These are phyloP conservation scores for Angophora floribunda DNA, from an alignment of 345 rosid species.

Conservation along the genomic window DNA sequence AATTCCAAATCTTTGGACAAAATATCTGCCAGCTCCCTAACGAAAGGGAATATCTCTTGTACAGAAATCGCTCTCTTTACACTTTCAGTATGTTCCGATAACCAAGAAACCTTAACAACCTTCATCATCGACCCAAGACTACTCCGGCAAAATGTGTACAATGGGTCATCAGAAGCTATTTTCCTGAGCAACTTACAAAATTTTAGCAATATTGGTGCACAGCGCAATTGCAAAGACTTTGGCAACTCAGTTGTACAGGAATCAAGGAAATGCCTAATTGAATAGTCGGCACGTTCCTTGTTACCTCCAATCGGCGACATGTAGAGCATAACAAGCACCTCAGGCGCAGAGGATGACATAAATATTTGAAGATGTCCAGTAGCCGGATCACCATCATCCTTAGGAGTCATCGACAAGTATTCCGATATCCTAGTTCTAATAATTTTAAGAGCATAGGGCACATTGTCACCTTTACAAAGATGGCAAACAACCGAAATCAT, in stretches of 20 bases:
- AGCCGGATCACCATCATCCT: constrained; percentile 15
- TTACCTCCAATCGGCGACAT: constrained; percentile 33
- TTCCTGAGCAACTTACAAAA: constrained; percentile 75
- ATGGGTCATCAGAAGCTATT: constrained; percentile 26
- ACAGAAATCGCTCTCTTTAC: constrained; percentile 15
- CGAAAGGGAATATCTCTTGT: constrained; percentile 63
- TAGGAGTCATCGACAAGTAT: constrained; percentile 35
- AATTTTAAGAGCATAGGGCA: constrained; percentile 9
- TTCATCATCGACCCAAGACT: constrained; percentile 59
- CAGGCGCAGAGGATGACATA: constrained; percentile 54
- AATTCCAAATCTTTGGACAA: constrained; percentile 32
- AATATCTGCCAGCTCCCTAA: constrained; percentile 49
- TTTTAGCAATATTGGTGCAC: constrained; percentile 59
- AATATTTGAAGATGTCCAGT: constrained; percentile 48
- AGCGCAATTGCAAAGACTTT: constrained; percentile 29
- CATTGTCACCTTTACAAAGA: constrained; percentile 25
- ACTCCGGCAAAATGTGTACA: constrained; percentile 63
- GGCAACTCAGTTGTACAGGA: constrained; percentile 21
- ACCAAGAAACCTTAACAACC: constrained; percentile 8
- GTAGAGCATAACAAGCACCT: constrained; percentile 65
- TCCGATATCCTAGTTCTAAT: constrained; percentile 31
- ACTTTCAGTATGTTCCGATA: constrained; percentile 9
- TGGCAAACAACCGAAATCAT: constrained; percentile 42
- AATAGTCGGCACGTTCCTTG: constrained; percentile 40
- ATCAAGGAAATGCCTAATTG: constrained; percentile 47